phyloP scores from a whole-genome alignment of 1,139 yeast species.

The Pichia sp. region DNA sequence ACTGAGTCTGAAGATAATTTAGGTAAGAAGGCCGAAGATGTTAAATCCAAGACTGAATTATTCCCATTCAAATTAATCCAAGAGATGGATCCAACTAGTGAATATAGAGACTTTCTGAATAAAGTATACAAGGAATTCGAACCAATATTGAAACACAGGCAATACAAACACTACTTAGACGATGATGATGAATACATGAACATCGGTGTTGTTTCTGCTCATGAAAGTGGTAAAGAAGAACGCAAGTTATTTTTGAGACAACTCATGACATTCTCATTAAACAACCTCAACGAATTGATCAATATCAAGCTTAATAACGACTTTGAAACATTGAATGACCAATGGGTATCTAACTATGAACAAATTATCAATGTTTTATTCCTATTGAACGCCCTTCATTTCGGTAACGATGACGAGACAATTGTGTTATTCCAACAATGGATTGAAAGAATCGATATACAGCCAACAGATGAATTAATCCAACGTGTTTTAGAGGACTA shows the following conservation, averaged over 20 bases:
- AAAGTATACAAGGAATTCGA: slow-evolving; percentile 26
- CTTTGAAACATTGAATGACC: slow-evolving; percentile 19
- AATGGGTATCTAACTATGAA: slow-evolving; percentile 41
- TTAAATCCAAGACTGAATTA: slow-evolving; percentile 27
- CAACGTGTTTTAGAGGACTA: slow-evolving; percentile 36
- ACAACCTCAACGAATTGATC: slow-evolving; percentile 24
- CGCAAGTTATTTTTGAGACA: slow-evolving; percentile 22
- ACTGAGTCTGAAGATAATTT: not conserved
- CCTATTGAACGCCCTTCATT: slow-evolving; percentile 55
- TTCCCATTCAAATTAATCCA: slow-evolving; percentile 39
- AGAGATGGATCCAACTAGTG: slow-evolving; percentile 36
- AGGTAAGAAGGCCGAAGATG: slow-evolving; percentile 24
- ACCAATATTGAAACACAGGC: slow-evolving; percentile 26
- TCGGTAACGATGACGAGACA: slow-evolving; percentile 43
- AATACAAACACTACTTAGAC: slow-evolving; percentile 26
- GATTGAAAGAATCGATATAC: slow-evolving; percentile 65
- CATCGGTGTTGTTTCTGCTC: slow-evolving; percentile 30
- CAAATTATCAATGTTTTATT: slow-evolving; percentile 52
- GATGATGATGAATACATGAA: slow-evolving; percentile 25
- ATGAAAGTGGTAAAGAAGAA: slow-evolving; percentile 22
- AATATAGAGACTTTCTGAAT: slow-evolving; percentile 37
- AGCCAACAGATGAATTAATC: slow-evolving; percentile 51
- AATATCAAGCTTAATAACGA: slow-evolving; percentile 18
- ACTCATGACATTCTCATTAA: slow-evolving; percentile 22
- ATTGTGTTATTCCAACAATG: slow-evolving; percentile 53